Base-by-base conservation (phyloP, 169 alveolate genomes). In the Cryptosporidium ryanae region DNA sequence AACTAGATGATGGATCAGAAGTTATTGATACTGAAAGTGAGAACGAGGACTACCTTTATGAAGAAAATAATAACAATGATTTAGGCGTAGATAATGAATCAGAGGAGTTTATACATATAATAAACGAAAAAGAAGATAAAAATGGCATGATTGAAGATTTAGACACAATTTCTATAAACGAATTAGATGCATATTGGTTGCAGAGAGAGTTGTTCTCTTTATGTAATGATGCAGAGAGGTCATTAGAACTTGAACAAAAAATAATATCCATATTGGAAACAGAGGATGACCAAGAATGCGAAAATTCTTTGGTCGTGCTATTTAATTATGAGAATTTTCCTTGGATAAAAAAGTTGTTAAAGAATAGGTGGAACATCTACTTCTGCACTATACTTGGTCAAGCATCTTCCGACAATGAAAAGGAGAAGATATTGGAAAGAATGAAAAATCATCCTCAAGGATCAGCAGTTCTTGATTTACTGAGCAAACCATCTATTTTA, bases 111-210 rank as follows among this genome's bases (percentile, higher is more conserved):
- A 91, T 95, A 27, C 96, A 91, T 89, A 66, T 63, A 84, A 64
- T 25, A 23, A 54, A 38, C 38, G 48, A 64, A 38, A 89, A 64
- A 64, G 71, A 34, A 17, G 67, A 63, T 52, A 27, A 46, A 21
- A 61, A 65, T 10, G 84, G 66, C 43, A 54, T 31, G 18, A 38
- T 61, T 61, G 50, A 66, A 34, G 89, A 63, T 67, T 67, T 84
- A 6, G 67, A 84, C 6, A 68, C 31, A 4, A 71, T 66, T 17
- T 90, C 82, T 52, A 93, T 95, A 61, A 89, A 94, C 82, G 91
- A 93, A 70, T 94, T 96, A 29, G 99, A 97, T 90, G 96, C 98
- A 12, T 98, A 95, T 89, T 97, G 99, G 99, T 93, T 97, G 76
- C 98, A 97, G 91, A 92, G 98, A 46, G 98, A 96, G 87, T 91